Conservation (phyloP, 179 eudicot genomes). For the Gypsophila paniculata region DNA sequence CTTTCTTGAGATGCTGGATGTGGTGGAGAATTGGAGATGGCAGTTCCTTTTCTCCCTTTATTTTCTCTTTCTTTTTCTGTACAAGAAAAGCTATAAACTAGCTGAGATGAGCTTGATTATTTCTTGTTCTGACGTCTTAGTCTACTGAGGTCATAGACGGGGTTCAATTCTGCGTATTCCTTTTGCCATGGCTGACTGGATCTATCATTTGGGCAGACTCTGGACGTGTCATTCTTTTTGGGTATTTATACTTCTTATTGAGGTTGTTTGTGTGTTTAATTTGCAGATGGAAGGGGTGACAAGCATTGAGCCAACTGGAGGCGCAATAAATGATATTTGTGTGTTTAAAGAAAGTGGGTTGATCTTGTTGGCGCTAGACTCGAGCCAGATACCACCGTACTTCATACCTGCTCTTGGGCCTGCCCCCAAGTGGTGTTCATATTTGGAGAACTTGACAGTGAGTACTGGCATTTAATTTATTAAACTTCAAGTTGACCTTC, state of each 20-base stretch:
- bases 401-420: conserved; percentile 92
- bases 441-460: conserved; percentile 82
- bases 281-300: conserved; percentile 93
- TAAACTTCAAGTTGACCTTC: not conserved
- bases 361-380: conserved; percentile 77
- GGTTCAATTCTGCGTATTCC: conserved; percentile 7
- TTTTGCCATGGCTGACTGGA: conserved; percentile 15
- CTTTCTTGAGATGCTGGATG: not conserved
- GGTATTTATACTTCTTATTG: not conserved
- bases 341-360: conserved; percentile 72
- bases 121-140: not conserved
- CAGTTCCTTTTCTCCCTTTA: not conserved
- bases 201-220: not conserved
- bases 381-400: conserved; percentile 77
- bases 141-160: not conserved
- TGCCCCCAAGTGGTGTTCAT: conserved; percentile 96
- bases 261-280: not conserved
- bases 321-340: conserved; percentile 80
- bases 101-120: not conserved
- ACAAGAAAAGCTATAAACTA: not conserved
- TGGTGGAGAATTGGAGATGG: not conserved
- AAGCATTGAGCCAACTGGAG: conserved; percentile 88
- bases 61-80: not conserved
- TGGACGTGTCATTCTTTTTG: not conserved
- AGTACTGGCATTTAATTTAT: conserved; percentile 17